Percentiles rank a stretch among this genome's conserved stretches.
These are phyloP conservation scores for Fonsecaea multimorphosa DNA, from an alignment of 2,329 filamentous ascomycete genomes.

Conservation along the genomic window DNA sequence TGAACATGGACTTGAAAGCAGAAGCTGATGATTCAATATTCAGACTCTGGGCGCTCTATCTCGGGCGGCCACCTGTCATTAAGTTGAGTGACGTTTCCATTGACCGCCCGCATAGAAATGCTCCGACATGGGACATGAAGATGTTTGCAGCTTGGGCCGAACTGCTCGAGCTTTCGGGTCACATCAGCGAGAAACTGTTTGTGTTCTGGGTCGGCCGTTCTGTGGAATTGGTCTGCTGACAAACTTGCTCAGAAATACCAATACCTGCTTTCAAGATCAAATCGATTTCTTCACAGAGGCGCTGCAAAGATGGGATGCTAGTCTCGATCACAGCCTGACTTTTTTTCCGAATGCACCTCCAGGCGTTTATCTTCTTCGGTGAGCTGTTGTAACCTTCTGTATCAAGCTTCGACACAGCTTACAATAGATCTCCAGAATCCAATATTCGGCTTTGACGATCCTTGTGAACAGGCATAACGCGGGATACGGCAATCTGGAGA, in stretches of 20 bases:
- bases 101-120: conserved; percentile 1
- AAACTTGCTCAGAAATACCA: conserved; percentile 8
- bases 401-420: background rate
- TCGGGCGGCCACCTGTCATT: conserved; percentile 22
- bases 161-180: conserved; percentile 18
- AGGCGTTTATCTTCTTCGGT: conserved; percentile 14
- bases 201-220: background rate
- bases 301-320: conserved; percentile 18
- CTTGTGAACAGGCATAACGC: conserved; percentile 18
- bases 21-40: background rate
- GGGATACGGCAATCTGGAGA: conserved; percentile 7
- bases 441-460: conserved; percentile 14
- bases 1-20: background rate
- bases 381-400: background rate
- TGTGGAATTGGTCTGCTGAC: background rate
- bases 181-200: conserved; percentile 22
- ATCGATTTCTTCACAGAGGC: conserved; percentile 14
- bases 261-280: conserved; percentile 22
- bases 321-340: conserved; percentile 9
- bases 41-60: conserved; percentile 22
- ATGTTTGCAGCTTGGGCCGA: conserved; percentile 20
- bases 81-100: conserved; percentile 22
- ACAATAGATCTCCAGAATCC: background rate
- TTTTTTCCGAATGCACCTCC: conserved; percentile 13
- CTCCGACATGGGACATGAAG: conserved; percentile 14